These are phyloP conservation scores for Apiospora arundinis DNA, from an alignment of 2,329 filamentous ascomycete genomes.

Conservation along the genomic window DNA sequence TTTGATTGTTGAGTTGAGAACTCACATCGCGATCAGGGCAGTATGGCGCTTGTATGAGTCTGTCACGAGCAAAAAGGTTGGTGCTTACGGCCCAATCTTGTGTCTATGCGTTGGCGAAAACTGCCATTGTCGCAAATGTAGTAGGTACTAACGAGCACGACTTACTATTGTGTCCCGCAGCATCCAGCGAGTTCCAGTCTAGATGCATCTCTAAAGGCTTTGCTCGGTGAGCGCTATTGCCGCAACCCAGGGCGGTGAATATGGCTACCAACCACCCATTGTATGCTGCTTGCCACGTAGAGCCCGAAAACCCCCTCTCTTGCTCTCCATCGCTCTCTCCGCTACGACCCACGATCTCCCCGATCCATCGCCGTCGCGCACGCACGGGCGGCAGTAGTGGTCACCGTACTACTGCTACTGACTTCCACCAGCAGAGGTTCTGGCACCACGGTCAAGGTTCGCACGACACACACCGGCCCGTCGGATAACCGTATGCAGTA, in stretches of 20 bases:
- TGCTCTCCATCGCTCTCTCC: background rate
- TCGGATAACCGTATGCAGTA: conserved; percentile 3
- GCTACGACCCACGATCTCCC: conserved; percentile 8
- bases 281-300: background rate
- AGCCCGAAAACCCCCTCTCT: background rate
- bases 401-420: background rate
- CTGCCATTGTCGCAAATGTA: background rate
- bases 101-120: background rate
- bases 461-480: conserved; percentile 14
- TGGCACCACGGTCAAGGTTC: conserved; percentile 2
- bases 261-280: background rate
- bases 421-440: background rate
- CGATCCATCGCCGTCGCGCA: background rate
- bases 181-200: background rate
- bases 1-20: background rate
- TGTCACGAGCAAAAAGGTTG: background rate
- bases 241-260: background rate
- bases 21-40: background rate
- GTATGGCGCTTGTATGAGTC: background rate
- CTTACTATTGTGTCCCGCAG: background rate
- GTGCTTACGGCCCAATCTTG: background rate
- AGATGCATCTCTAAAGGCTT: background rate
- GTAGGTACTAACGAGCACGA: background rate
- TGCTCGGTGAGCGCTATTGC: background rate
- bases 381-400: background rate